Evolutionary conservation across 1,284 basidiomycete genomes (phyloP).

Genomic region (Ustilago vetiveriae): DNA sequence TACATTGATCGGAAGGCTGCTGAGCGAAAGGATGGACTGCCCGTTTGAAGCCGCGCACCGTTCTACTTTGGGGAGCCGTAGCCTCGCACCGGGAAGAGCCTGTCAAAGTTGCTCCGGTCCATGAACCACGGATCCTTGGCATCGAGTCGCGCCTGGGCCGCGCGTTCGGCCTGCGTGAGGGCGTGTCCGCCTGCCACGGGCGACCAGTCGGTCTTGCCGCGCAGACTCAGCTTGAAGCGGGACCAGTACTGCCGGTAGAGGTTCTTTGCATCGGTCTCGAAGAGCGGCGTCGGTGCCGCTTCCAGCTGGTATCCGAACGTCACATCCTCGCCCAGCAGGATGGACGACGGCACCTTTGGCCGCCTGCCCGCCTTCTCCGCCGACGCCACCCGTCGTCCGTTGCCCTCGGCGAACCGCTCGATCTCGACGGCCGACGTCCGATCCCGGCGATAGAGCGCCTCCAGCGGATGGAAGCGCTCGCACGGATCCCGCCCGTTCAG

Average conservation of each 20-base stretch:
- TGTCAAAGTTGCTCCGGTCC: constrained; percentile 48
- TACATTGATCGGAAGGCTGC: constrained; percentile 12
- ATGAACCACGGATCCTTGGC: constrained; percentile 53
- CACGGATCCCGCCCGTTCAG: constrained; percentile 24
- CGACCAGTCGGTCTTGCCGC: constrained; percentile 44
- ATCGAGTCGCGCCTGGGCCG: constrained; percentile 21
- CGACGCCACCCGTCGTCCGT: constrained; percentile 21
- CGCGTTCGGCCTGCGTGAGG: constrained; percentile 13
- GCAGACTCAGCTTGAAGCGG: constrained; percentile 41
- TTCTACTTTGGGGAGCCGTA: constrained; percentile 8
- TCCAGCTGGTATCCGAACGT: constrained; percentile 47
- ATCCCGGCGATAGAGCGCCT: constrained; percentile 32
- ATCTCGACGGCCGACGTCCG: constrained; percentile 39
- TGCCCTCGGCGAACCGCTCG: constrained; percentile 30
- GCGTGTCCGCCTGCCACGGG: constrained; percentile 10
- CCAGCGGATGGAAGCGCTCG: constrained; percentile 35
- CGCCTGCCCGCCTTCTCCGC: constrained; percentile 14
- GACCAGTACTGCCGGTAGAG: constrained; percentile 46
- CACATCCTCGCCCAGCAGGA: constrained; percentile 37
- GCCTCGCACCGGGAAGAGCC: constrained; percentile 32
- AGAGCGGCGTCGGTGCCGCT: constrained; percentile 34
- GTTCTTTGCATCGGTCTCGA: constrained; percentile 34
- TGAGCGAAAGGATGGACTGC: neutral
- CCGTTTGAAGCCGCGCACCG: no score
- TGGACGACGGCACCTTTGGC: constrained; percentile 36